Conservation (phyloP, 768 basidiomycete genomes). For the Boletus sp. region DNA sequence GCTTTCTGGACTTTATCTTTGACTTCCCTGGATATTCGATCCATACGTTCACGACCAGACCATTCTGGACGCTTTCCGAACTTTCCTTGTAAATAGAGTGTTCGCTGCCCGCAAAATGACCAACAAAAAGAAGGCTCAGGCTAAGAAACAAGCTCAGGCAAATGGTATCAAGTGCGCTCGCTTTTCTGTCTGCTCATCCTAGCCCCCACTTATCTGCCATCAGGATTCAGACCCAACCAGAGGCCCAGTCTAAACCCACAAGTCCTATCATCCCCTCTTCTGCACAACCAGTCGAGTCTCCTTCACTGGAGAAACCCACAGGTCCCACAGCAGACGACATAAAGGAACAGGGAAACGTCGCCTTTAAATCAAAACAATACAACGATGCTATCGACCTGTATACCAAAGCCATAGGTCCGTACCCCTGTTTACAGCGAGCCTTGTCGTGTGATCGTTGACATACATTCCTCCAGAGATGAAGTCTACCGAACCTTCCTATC, state of each 20-base stretch:
- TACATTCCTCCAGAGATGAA: constrained; percentile 46
- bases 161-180: constrained; percentile 25
- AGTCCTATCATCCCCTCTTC: constrained; percentile 19
- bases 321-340: constrained; percentile 53
- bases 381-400: constrained; percentile 71
- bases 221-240: constrained; percentile 18
- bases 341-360: constrained; percentile 72
- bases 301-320: constrained; percentile 15
- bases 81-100: background rate
- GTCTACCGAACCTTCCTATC: constrained; percentile 66
- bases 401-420: constrained; percentile 68
- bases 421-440: constrained; percentile 20
- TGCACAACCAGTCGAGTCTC: constrained; percentile 7
- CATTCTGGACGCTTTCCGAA: constrained; percentile 12
- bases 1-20: background rate
- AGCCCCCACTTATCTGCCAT: constrained; percentile 5
- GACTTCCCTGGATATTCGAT: background rate
- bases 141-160: constrained; percentile 29
- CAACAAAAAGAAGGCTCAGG: constrained; percentile 32
- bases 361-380: constrained; percentile 68
- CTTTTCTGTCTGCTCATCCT: background rate
- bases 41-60: background rate
- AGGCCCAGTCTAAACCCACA: constrained; percentile 7
- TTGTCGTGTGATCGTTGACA: constrained; percentile 6
- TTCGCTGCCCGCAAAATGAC: constrained; percentile 21